Percentiles rank a stretch among this genome's conserved stretches.
Conservation (phyloP, 306 rosid genomes). For the Argentina anserina region DNA sequence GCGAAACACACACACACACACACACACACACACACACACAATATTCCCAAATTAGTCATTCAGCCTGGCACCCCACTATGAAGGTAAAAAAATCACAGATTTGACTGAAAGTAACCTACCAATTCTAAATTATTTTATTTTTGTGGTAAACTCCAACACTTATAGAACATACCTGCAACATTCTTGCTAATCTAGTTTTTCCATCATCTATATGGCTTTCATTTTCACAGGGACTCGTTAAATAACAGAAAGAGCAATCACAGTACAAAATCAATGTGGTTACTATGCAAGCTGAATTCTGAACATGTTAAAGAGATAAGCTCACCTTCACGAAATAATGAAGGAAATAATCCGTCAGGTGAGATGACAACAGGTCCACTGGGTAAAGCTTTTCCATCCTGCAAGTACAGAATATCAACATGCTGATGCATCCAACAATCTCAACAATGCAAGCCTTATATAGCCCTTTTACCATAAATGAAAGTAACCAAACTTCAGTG, state of each 20-base stretch:
- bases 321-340: conserved; percentile 88
- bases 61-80: not conserved
- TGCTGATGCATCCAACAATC: conserved; percentile 1
- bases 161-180: not conserved
- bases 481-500: not conserved
- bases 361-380: conserved; percentile 93
- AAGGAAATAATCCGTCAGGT: conserved; percentile 96
- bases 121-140: not conserved
- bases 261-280: not conserved
- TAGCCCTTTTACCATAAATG: not conserved
- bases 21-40: too few relatives aligned
- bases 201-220: too few relatives aligned
- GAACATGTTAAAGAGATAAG: not conserved
- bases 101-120: not conserved
- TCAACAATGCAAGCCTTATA: not conserved
- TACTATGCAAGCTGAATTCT: not conserved
- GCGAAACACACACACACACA: too few relatives aligned
- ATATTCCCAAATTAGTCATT: too few relatives aligned
- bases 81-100: not conserved
- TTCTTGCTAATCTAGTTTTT: not conserved
- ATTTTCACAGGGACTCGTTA: too few relatives aligned
- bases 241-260: not conserved
- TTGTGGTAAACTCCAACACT: not conserved
- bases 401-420: conserved; percentile 22
- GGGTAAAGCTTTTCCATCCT: conserved; percentile 96